These are phyloP conservation scores for Clausena lansium DNA, from an alignment of 345 rosid species.

Conservation along the genomic window DNA sequence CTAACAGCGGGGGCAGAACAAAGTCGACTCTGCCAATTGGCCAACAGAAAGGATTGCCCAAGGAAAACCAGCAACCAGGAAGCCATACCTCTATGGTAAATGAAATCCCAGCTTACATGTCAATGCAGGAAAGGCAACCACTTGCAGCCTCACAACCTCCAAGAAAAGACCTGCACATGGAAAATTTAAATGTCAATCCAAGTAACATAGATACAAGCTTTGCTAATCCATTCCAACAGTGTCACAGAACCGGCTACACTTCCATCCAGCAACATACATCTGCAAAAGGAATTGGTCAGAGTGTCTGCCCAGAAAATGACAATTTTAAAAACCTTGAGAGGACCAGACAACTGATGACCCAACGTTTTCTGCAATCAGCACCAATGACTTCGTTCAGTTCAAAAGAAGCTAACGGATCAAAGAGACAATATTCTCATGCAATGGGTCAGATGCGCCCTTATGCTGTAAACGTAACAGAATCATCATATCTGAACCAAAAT, in stretches of 20 bases:
- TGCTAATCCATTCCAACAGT: neutral
- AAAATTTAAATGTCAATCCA: conserved; percentile 15
- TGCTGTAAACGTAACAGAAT: conserved; percentile 20
- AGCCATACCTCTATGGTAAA: conserved; percentile 24
- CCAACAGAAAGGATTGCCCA: conserved; percentile 27
- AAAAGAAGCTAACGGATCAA: conserved; percentile 39
- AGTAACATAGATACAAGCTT: conserved; percentile 2
- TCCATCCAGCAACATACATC: conserved; percentile 8
- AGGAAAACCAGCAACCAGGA: conserved; percentile 35
- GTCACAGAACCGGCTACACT: conserved; percentile 2
- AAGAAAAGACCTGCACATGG: conserved; percentile 14
- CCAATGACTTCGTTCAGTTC: conserved; percentile 21
- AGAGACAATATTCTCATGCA: conserved; percentile 39
- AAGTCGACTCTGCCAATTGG: conserved; percentile 25
- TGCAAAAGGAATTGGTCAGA: conserved; percentile 25
- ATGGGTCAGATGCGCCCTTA: conserved; percentile 29
- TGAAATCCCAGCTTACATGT: conserved; percentile 19
- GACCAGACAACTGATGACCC: conserved; percentile 27
- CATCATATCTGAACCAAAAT: conserved; percentile 26
- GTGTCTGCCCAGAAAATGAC: conserved; percentile 25
- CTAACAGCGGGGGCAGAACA: conserved; percentile 18
- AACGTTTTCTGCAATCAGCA: conserved; percentile 25
- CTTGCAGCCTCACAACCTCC: neutral
- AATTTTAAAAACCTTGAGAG: conserved; percentile 23
- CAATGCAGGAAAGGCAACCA: conserved; percentile 17